phyloP scores from a whole-genome alignment of 768 basidiomycete genomes.

The Auricularia sp. region DNA sequence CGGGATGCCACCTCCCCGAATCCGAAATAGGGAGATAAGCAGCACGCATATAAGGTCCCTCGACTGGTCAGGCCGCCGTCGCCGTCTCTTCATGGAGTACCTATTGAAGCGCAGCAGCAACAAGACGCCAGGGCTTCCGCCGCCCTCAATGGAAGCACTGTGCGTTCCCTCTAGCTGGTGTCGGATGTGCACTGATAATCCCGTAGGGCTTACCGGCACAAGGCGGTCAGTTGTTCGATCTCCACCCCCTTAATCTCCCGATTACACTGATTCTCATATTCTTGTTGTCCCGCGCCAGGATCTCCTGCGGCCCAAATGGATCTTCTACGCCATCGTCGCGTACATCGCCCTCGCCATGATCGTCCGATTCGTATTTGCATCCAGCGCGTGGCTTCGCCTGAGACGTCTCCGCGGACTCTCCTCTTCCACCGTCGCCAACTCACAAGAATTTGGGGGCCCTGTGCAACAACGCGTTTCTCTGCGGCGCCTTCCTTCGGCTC shows the following conservation, averaged over 20 bases:
- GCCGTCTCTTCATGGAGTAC: neutral
- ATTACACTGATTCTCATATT: neutral
- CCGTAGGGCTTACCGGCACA: neutral
- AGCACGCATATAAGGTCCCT: neutral
- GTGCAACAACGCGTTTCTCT: slow-evolving; percentile 11
- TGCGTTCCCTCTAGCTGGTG: neutral
- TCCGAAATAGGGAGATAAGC: neutral
- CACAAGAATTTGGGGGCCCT: neutral
- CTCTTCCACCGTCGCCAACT: neutral
- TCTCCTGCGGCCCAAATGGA: neutral
- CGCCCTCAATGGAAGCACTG: neutral
- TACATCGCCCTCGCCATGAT: neutral
- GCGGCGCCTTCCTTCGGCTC: slow-evolving; percentile 27
- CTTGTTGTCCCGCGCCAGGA: neutral
- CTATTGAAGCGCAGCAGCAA: neutral
- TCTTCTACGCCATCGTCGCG: neutral
- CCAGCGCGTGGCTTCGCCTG: neutral
- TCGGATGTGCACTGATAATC: neutral
- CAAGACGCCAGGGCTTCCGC: neutral
- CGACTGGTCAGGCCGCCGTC: neutral
- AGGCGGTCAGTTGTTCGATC: neutral
- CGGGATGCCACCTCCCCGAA: no score
- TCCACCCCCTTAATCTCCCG: neutral
- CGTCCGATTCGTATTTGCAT: neutral
- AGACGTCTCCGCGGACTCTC: neutral